These are phyloP conservation scores for Salvia miltiorrhiza DNA, from an alignment of 257 asterid genomes.

Conservation along the genomic window DNA sequence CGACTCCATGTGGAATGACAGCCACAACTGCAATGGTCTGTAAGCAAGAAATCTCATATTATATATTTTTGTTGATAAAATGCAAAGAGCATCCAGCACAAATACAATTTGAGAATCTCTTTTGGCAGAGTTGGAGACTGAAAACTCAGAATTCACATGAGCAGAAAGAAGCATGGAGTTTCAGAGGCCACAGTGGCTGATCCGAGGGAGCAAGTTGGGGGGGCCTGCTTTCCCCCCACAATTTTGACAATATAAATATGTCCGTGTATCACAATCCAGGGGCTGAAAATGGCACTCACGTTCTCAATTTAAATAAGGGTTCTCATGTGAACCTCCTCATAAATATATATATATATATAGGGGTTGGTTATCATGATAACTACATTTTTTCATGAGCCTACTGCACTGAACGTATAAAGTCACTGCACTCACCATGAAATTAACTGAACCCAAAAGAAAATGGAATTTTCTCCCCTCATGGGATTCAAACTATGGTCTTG, in stretches of 20 bases:
- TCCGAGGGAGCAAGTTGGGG: not conserved
- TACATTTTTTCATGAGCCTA: too few relatives aligned
- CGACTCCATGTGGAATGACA: slow-evolving; percentile 77
- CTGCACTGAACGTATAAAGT: too few relatives aligned
- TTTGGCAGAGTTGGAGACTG: slow-evolving; percentile 2
- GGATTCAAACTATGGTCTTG: too few relatives aligned
- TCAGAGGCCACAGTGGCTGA: not conserved
- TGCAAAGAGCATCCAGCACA: slow-evolving; percentile 10
- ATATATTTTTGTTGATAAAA: slow-evolving; percentile 6
- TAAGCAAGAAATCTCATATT: slow-evolving; percentile 22
- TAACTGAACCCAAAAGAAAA: too few relatives aligned
- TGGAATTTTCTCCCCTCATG: too few relatives aligned
- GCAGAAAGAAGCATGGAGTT: slow-evolving; percentile 2
- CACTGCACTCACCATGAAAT: too few relatives aligned
- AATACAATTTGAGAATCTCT: slow-evolving; percentile 4
- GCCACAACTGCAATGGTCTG: slow-evolving; percentile 91
- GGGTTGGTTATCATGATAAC: too few relatives aligned
- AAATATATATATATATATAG: too few relatives aligned
- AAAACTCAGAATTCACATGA: slow-evolving; percentile 1
- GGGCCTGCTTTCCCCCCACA: not conserved
- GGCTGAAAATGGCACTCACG: too few relatives aligned
- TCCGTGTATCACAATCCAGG: too few relatives aligned
- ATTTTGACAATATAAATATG: not conserved
- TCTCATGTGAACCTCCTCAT: too few relatives aligned
- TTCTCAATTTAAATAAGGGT: too few relatives aligned